phyloP scores from a whole-genome alignment of 2,329 filamentous ascomycete species.

The Ophiostoma sp. region DNA sequence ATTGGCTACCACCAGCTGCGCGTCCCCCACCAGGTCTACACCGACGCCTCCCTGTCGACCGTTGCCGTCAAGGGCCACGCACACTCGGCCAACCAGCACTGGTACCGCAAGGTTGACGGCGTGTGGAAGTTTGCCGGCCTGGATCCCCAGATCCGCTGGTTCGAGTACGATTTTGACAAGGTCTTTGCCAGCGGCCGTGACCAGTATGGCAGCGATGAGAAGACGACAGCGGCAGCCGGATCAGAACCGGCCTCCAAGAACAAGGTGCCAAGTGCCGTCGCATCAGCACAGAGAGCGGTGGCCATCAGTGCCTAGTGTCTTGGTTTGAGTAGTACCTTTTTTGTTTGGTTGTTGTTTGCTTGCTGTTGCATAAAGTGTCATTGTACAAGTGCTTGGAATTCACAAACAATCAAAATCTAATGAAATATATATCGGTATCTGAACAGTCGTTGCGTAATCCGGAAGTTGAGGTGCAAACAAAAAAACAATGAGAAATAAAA shows the following conservation, averaged over 20 bases:
- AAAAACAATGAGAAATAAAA: background rate
- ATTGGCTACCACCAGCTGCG: slow-evolving; percentile 57
- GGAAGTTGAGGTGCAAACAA: background rate
- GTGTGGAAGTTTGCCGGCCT: slow-evolving; percentile 58
- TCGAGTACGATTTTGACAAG: slow-evolving; percentile 48
- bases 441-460: background rate
- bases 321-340: background rate
- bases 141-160: slow-evolving; percentile 50
- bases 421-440: slow-evolving; percentile 3
- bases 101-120: slow-evolving; percentile 53
- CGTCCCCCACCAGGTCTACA: slow-evolving; percentile 58
- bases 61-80: slow-evolving; percentile 56
- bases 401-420: background rate
- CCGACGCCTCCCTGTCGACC: slow-evolving; percentile 35
- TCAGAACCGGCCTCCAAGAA: background rate
- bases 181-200: slow-evolving; percentile 29
- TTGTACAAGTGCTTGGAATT: background rate
- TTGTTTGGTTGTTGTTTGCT: background rate
- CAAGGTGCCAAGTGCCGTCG: background rate
- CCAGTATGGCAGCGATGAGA: slow-evolving; percentile 23
- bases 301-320: background rate
- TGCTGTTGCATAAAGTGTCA: too few species aligned
- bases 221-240: background rate
- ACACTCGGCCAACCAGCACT: slow-evolving; percentile 53
- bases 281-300: background rate